Evolutionary conservation across 331 rosid genomes (phyloP).

Genomic region (Quercus tomentella): DNA sequence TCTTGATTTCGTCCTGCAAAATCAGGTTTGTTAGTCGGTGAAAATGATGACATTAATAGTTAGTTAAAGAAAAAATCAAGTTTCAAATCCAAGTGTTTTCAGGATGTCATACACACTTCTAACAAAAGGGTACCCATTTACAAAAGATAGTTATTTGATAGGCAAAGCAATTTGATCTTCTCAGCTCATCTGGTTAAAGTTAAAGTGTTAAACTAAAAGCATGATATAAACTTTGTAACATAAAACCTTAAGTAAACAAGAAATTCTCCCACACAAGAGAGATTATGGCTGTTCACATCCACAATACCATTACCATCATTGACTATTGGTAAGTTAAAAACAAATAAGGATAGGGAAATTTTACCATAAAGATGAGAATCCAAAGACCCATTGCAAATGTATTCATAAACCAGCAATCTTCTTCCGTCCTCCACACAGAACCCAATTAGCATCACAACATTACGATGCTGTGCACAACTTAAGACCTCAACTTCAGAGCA

Average conservation of each 20-base stretch:
- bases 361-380: conserved; percentile 92
- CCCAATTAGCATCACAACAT: conserved; percentile 90
- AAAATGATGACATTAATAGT: neutral
- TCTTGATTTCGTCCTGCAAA: conserved; percentile 57
- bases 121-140: neutral
- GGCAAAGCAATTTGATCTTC: neutral
- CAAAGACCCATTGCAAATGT: conserved; percentile 81
- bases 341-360: conserved; percentile 1
- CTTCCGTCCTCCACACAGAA: conserved; percentile 90
- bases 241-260: neutral
- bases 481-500: conserved; percentile 97
- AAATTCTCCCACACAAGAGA: neutral
- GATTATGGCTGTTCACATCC: neutral
- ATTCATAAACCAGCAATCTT: conserved; percentile 91
- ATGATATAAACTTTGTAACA: neutral
- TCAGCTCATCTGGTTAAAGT: neutral
- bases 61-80: neutral
- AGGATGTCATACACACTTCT: neutral
- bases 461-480: conserved; percentile 98
- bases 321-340: neutral
- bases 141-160: too few relatives aligned
- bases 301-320: neutral
- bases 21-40: neutral
- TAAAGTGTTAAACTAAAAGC: neutral
- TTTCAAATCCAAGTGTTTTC: neutral